Base-by-base conservation (phyloP, 805 yeast genomes). In the Debaryomyces castellii region DNA sequence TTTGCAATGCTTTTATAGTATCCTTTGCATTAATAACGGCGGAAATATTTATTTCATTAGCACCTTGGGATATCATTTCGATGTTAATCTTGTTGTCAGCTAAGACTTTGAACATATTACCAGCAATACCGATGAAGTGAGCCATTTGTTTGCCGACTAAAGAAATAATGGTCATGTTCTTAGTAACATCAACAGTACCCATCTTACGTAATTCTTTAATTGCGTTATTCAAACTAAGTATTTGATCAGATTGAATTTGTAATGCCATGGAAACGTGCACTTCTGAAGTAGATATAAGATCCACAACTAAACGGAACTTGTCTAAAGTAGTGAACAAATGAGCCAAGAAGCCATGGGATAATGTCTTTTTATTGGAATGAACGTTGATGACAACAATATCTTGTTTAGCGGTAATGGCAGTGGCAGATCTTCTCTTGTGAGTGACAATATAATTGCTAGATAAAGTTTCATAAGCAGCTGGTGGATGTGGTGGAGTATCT, bases 261-360 rank as follows among this genome's bases (percentile, higher is more conserved):
- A 94, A 74, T 3, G 99, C 99, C 98, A 94, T 92, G 14, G 98
- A 92, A 22, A 94, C 96, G 62, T 94, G 97, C 10, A 94, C 99
- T 66, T 94, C 98, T 0, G 97, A 89, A 3, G 99, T 94, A 39
- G 97, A 89, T 58, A 94, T 92, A 60, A 94, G 81, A 68, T 94
- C 99, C 36, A 94, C 98, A 40, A 92, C 97, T 42, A 92, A 71
- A 64, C 81, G 83, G 69, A 81, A 87, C 53, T 78, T 82, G 69
- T 94, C 97, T 60, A 94, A 74, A 21, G 89, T 86, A 43, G 89
- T 80, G 63, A 94, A 94, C 44, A 94, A 88, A 52, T 82, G 83
- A 11, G 98, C 98, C 59, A 94, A 74, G 71, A 94, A 94, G 4
- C 98, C 99, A 64, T 94, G 98, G 5, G 96, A 86, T 48, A 89